Evolutionary conservation across 257 asterid genomes (phyloP).

Genomic region (Catharanthus roseus): DNA sequence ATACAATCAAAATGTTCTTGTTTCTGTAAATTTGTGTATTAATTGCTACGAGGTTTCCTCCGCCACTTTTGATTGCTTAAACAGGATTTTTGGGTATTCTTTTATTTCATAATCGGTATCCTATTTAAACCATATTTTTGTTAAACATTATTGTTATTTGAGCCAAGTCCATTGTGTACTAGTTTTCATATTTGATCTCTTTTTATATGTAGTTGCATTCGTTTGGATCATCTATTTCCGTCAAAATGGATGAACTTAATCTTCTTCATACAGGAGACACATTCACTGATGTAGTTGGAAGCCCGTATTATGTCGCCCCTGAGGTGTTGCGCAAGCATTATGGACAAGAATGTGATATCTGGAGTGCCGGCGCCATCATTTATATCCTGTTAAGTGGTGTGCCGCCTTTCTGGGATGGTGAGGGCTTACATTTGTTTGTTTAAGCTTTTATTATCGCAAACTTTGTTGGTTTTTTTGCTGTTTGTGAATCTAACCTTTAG

Average conservation of each 20-base stretch:
- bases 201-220: neutral
- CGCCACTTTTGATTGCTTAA: too few species aligned
- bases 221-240: neutral
- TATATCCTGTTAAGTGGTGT: conserved; percentile 61
- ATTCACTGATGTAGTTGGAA: conserved; percentile 57
- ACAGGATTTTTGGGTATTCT: too few species aligned
- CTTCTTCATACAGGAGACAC: conserved; percentile 36
- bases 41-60: too few species aligned
- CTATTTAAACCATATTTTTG: too few species aligned
- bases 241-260: conserved; percentile 17
- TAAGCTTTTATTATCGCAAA: too few species aligned
- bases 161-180: neutral
- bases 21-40: too few species aligned
- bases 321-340: conserved; percentile 53
- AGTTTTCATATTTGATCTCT: neutral
- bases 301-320: conserved; percentile 69
- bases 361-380: conserved; percentile 72
- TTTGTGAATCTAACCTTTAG: neutral
- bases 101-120: too few species aligned
- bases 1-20: too few species aligned
- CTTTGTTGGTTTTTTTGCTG: neutral
- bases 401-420: conserved; percentile 72
- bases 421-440: neutral
- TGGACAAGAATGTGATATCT: conserved; percentile 61
- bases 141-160: neutral